Evolutionary conservation across 768 basidiomycete genomes (phyloP).

Genomic region (Lyophyllum atratum): DNA sequence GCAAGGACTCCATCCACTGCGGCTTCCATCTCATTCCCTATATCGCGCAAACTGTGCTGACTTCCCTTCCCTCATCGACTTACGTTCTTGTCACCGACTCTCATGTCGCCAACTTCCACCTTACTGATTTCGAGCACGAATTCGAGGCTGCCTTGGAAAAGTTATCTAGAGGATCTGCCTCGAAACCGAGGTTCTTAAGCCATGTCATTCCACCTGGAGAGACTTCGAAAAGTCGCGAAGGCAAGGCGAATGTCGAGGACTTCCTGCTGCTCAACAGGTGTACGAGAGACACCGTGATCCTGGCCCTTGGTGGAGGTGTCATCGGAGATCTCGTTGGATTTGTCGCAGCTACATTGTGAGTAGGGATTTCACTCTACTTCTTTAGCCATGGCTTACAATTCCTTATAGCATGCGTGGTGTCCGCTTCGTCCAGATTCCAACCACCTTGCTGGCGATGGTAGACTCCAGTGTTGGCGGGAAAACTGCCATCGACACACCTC

Average conservation of each 20-base stretch:
- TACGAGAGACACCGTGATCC: conserved; percentile 89
- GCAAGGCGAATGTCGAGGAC: conserved; percentile 94
- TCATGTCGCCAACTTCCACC: conserved; percentile 81
- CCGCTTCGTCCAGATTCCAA: conserved; percentile 94
- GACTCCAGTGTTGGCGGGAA: conserved; percentile 98
- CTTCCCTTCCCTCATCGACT: conserved; percentile 72
- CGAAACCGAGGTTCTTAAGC: conserved; percentile 68
- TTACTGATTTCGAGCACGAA: conserved; percentile 63
- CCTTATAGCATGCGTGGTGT: conserved; percentile 89
- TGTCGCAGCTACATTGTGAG: conserved; percentile 95
- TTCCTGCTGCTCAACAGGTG: conserved; percentile 86
- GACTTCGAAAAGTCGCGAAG: conserved; percentile 86
- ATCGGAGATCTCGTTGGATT: conserved; percentile 97
- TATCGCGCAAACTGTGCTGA: conserved; percentile 74
- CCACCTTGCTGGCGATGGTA: conserved; percentile 97
- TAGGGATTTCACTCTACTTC: conserved; percentile 18
- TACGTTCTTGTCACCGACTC: conserved; percentile 95
- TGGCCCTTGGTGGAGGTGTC: conserved; percentile 96
- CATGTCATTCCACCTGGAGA: conserved; percentile 90
- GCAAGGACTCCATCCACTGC: conserved; percentile 86
- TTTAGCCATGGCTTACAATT: conserved; percentile 6
- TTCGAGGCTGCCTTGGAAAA: conserved; percentile 51
- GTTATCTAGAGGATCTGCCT: conserved; percentile 17
- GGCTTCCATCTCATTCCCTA: conserved; percentile 92
- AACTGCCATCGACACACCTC: conserved; percentile 98